Evolutionary conservation across 179 eudicot species (phyloP).

Genomic region (Camellia oleifera): DNA sequence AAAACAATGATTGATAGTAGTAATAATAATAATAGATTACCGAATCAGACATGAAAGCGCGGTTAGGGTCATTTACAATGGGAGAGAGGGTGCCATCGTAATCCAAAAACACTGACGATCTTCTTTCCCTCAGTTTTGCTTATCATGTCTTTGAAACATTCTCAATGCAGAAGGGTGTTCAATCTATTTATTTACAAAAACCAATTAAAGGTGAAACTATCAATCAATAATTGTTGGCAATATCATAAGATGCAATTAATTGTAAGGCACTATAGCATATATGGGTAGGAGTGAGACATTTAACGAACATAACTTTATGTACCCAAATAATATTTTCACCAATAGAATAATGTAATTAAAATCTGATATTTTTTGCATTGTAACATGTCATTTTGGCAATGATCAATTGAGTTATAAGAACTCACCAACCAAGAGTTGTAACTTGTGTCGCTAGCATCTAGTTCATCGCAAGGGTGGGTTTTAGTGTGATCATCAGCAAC

Average conservation of each 20-base stretch:
- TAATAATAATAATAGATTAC: slow-evolving; percentile 27
- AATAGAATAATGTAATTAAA: no score
- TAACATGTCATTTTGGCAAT: no score
- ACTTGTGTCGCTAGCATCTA: background rate
- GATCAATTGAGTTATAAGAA: background rate
- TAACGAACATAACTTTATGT: no score
- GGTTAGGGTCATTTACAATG: slow-evolving; percentile 74
- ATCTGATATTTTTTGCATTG: no score
- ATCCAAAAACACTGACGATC: slow-evolving; percentile 71
- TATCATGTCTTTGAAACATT: slow-evolving; percentile 49
- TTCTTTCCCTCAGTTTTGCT: slow-evolving; percentile 46
- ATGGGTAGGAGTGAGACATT: no score
- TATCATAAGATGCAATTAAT: no score
- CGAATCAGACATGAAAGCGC: slow-evolving; percentile 82
- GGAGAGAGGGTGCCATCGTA: slow-evolving; percentile 91
- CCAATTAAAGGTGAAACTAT: background rate
- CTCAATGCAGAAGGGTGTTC: slow-evolving; percentile 78
- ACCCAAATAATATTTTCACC: no score
- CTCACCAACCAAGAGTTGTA: slow-evolving; percentile 47
- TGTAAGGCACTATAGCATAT: no score
- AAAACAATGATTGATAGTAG: background rate
- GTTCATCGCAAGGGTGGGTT: background rate
- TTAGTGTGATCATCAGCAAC: background rate
- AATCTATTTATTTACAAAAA: slow-evolving; percentile 26
- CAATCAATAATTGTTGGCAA: no score